Conservation (phyloP, 306 rosid genomes). For the Sophora flavescens region DNA sequence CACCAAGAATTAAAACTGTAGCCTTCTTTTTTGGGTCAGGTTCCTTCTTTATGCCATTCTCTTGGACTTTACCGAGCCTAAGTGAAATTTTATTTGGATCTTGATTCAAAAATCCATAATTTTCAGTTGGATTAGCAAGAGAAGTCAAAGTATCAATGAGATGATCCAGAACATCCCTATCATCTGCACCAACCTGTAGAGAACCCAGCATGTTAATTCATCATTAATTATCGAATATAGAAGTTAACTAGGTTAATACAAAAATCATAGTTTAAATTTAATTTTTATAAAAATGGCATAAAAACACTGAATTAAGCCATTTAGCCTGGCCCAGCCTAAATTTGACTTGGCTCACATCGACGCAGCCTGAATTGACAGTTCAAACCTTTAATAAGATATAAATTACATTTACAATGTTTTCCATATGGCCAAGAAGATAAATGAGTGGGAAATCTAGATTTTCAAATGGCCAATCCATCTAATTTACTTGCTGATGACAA, state of each 20-base stretch:
- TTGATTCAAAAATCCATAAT: slow-evolving; percentile 46
- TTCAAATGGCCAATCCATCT: background rate
- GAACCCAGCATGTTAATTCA: slow-evolving; percentile 39
- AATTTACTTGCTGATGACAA: slow-evolving; percentile 2
- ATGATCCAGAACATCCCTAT: slow-evolving; percentile 68
- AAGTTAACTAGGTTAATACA: slow-evolving; percentile 17
- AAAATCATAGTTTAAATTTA: background rate
- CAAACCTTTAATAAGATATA: slow-evolving; percentile 14
- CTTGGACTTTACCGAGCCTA: slow-evolving; percentile 72
- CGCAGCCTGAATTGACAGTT: slow-evolving; percentile 13
- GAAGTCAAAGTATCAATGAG: slow-evolving; percentile 82
- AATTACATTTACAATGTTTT: background rate
- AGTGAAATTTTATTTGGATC: slow-evolving; percentile 64
- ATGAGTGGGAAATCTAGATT: slow-evolving; percentile 15
- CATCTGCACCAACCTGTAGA: slow-evolving; percentile 90
- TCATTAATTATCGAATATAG: slow-evolving; percentile 5
- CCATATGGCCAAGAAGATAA: background rate
- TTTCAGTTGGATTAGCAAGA: slow-evolving; percentile 70
- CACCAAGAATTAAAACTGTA: slow-evolving; percentile 87
- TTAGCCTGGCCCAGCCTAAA: background rate
- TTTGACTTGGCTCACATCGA: background rate
- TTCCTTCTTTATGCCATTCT: slow-evolving; percentile 55
- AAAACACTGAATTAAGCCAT: background rate
- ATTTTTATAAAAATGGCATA: slow-evolving; percentile 5
- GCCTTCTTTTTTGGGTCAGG: slow-evolving; percentile 59